A percentile compares a stretch with the other conserved stretches of the same genome.
Evolutionary conservation across 768 basidiomycete species (phyloP).

Genomic region (Rhizopogon vinicolor): DNA sequence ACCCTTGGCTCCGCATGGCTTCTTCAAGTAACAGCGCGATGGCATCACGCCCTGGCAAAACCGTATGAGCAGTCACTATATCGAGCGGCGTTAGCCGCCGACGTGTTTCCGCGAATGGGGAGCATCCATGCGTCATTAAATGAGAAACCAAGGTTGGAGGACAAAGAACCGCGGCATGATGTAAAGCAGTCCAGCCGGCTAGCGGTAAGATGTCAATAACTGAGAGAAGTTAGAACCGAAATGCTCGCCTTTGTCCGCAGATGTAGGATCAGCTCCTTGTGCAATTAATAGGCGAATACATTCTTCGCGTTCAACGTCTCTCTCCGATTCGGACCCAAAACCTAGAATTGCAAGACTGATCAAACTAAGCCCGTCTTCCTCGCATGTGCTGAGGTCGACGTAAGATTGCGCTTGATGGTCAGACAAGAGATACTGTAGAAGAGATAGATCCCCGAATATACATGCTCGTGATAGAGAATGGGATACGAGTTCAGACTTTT

Average conservation of each 20-base stretch:
- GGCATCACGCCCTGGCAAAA: slow-evolving; percentile 78
- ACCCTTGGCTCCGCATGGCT: slow-evolving; percentile 83
- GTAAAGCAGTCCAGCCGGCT: slow-evolving; percentile 96
- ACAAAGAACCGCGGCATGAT: slow-evolving; percentile 84
- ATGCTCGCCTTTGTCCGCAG: slow-evolving; percentile 59
- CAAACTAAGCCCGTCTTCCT: slow-evolving; percentile 84
- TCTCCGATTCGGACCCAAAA: slow-evolving; percentile 76
- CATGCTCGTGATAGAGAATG: slow-evolving; percentile 76
- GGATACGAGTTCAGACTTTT: slow-evolving; percentile 65
- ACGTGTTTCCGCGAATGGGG: slow-evolving; percentile 70
- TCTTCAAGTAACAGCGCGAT: slow-evolving; percentile 85
- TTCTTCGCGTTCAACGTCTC: slow-evolving; percentile 88
- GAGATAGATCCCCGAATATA: slow-evolving; percentile 68
- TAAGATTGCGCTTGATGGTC: slow-evolving; percentile 62
- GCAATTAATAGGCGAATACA: slow-evolving; percentile 75
- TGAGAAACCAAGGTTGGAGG: slow-evolving; percentile 91
- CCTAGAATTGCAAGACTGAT: slow-evolving; percentile 77
- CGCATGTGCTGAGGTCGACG: slow-evolving; percentile 65
- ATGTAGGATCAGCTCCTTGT: slow-evolving; percentile 66
- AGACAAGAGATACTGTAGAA: slow-evolving; percentile 67
- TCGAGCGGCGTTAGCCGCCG: slow-evolving; percentile 85
- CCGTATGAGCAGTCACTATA: slow-evolving; percentile 80
- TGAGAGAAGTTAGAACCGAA: not conserved
- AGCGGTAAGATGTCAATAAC: slow-evolving; percentile 7
- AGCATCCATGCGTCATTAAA: slow-evolving; percentile 89